Evolutionary conservation across 306 rosid genomes (phyloP), one percentile per base, ranked within the genome.

Genomic region (Sophora flavescens): DNA sequence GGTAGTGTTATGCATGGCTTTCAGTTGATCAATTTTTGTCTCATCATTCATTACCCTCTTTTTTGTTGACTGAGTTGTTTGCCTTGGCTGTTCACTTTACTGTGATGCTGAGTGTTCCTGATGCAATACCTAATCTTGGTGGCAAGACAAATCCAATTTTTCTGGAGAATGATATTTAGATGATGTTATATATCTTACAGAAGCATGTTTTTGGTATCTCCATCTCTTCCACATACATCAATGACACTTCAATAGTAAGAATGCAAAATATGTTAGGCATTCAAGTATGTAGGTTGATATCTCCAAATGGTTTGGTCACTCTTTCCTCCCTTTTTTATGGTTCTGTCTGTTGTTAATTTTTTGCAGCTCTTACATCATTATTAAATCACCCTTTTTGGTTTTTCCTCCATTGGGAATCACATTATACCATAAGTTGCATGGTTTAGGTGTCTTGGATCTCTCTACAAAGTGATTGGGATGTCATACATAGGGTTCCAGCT

Each of bases 11-110:
- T 48, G 36, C 22, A 12, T 3, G 53, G 16, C 14, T 7, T 41
- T 39, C 53, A 64, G 36, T 58, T 5, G 45, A 61, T 59, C 28
- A 30, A 14, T 58, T 71, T 36, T n/a, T 30, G 54, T 13, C 18
- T 39, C 41, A n/a, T 42, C 59, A 16, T 57, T 66, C 53, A 12
- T 35, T 35, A 41, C 22, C 0, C 41, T 15, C 33, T 10, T 0
- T 38, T 11, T 12, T 30, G 30, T 41, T 53, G 16, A 39, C 16
- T 18, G 48, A 30, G 39, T 16, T 42, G 3, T 53, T 22, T 30
- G 51, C 59, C 18, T 53, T 22, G 42, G 59, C 54, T 54, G 36
- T 61, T 72, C 79, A 63, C 30, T 66, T 72, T 3, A 15, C 11
- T 17, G 10, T 35, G 58, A 30, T 32, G 5, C 28, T 77, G 7